Percentiles rank a stretch among this genome's conserved stretches.
Conservation (phyloP, 2,329 filamentous ascomycete species). For the Fusarium irregulare region DNA sequence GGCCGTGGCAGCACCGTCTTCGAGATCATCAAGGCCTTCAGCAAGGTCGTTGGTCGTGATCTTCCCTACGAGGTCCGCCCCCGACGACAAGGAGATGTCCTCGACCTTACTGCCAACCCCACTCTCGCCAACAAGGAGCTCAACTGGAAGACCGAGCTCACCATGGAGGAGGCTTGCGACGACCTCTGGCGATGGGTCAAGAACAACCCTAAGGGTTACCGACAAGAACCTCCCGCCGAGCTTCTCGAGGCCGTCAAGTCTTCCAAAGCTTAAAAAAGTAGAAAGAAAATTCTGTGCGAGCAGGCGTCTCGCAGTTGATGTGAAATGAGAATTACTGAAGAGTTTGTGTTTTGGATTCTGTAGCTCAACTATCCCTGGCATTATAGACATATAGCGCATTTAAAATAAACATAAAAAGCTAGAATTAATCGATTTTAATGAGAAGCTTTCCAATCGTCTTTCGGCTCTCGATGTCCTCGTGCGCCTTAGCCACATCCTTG, state of each 20-base stretch:
- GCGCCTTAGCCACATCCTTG: slow-evolving; percentile 76
- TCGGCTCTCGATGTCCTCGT: slow-evolving; percentile 81
- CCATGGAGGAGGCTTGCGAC: slow-evolving; percentile 90
- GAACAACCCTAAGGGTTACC: slow-evolving; percentile 96
- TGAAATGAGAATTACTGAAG: slow-evolving; percentile 16
- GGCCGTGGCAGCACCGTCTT: slow-evolving; percentile 95
- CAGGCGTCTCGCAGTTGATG: slow-evolving; percentile 30
- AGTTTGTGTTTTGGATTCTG: slow-evolving; percentile 37
- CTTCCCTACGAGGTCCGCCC: slow-evolving; percentile 87
- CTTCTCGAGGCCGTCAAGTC: slow-evolving; percentile 74
- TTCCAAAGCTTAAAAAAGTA: slow-evolving; percentile 44
- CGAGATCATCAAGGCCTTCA: slow-evolving; percentile 97
- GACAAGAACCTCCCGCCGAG: slow-evolving; percentile 87
- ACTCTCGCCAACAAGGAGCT: slow-evolving; percentile 88
- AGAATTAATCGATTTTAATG: slow-evolving; percentile 67
- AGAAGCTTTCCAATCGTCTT: slow-evolving; percentile 88
- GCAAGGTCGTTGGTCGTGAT: slow-evolving; percentile 83
- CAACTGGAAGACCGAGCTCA: slow-evolving; percentile 89
- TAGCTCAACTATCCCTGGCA: slow-evolving; percentile 37
- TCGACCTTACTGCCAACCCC: slow-evolving; percentile 94
- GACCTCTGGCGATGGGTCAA: slow-evolving; percentile 97
- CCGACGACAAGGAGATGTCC: slow-evolving; percentile 87
- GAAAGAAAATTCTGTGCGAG: slow-evolving; percentile 26
- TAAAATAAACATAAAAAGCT: slow-evolving; percentile 30
- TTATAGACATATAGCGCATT: slow-evolving; percentile 38